Evolutionary conservation across 768 basidiomycete species (phyloP), one percentile per base, ranked within the genome.

Genomic region (Leccinum boreale): DNA sequence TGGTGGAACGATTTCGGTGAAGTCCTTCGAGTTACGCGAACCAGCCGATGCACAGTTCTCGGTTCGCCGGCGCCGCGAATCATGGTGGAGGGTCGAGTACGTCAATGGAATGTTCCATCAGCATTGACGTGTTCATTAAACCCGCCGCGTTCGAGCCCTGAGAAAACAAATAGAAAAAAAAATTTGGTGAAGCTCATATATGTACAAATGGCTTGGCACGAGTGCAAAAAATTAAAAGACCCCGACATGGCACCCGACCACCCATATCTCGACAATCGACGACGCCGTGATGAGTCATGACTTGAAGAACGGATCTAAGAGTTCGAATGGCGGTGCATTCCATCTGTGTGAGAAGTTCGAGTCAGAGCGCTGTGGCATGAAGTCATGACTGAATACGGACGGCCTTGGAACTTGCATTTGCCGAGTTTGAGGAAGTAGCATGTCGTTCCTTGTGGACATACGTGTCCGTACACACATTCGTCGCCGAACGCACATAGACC

Each of bases 371-470:
- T 52, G 49, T 51, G 50, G 17, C 14, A 42, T 60, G 19, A 29
- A 59, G 23, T 60, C 53, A 60, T 54, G 55, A 62, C 35, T 47
- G 31, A 62, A 58, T 48, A 75, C 76, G 59, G 59, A 87, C 86
- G 75, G 69, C 81, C 85, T 60, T 75, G 68, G 70, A 87, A 88
- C 68, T 82, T 86, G 70, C 86, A 87, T 56, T 73, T 80, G 19
- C 81, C 81, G 49, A 78, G 74, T 74, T 81, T 84, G 62, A 79
- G 70, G 67, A 75, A 74, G 58, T 79, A 78, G 65, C 86, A 88
- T 28, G 70, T 70, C 64, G 65, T 81, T 74, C 28, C 84, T 77
- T 73, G 81, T 74, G 72, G 73, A 24, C 73, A 74, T 23, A 59
- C 36, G 52, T 74, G 73, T 24, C 73, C 74, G 50, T 72, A 70